A percentile compares a stretch with the other conserved stretches of the same genome.
These are phyloP conservation scores for Pseudogymnoascus sp. DNA, from an alignment of 2,329 filamentous ascomycete genomes.

Conservation along the genomic window DNA sequence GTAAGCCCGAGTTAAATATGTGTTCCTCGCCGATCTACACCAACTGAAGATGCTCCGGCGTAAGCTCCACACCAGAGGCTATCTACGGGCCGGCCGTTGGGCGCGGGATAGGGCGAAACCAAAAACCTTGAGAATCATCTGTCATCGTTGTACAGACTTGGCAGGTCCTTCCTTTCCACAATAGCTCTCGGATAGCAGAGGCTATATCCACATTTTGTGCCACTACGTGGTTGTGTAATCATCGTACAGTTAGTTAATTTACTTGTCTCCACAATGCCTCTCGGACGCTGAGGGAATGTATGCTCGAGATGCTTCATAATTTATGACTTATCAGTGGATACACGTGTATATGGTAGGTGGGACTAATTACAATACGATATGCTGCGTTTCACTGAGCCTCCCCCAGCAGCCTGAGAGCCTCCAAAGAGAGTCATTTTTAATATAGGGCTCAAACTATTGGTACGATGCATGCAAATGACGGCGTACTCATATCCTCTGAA, in stretches of 20 bases:
- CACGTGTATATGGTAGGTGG: neutral
- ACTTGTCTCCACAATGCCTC: neutral
- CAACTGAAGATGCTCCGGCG: neutral
- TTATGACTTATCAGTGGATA: conserved; percentile 7
- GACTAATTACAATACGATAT: neutral
- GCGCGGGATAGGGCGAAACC: neutral
- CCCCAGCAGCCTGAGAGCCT: neutral
- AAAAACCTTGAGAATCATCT: neutral
- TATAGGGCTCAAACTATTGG: neutral
- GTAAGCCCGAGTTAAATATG: neutral
- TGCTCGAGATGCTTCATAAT: neutral
- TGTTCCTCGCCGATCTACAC: neutral
- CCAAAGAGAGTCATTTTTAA: neutral
- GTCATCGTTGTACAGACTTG: neutral
- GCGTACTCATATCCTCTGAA: neutral
- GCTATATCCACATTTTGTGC: neutral
- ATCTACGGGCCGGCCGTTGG: neutral
- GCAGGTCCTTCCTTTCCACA: neutral
- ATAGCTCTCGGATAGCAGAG: neutral
- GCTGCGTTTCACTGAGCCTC: neutral
- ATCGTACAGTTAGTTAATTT: neutral
- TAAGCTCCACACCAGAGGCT: neutral
- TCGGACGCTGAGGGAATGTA: neutral
- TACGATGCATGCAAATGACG: neutral
- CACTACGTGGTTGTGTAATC: neutral